These are phyloP conservation scores for Discostella stelligeroides DNA, from an alignment of 108 stramenopile genomes.

Conservation along the genomic window DNA sequence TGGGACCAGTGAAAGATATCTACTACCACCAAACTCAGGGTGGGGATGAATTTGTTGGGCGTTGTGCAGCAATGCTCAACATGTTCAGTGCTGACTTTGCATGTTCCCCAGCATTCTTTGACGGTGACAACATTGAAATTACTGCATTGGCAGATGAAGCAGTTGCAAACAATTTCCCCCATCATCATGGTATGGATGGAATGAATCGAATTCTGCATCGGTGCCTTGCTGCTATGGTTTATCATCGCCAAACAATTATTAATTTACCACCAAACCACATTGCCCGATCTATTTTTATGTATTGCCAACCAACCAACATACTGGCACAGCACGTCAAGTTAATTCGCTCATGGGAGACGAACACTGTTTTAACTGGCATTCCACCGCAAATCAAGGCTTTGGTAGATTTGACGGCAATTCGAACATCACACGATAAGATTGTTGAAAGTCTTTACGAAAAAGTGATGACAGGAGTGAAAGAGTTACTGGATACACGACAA, in stretches of 20 bases:
- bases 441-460: background rate
- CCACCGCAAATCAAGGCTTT: constrained; percentile 3
- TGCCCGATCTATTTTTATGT: background rate
- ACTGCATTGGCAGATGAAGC: background rate
- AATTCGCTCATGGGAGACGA: constrained; percentile 2
- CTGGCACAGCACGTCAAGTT: background rate
- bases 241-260: background rate
- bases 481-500: background rate
- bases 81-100: background rate
- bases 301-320: background rate
- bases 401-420: background rate
- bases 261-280: background rate
- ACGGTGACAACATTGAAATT: constrained; percentile 1
- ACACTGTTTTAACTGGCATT: background rate
- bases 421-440: background rate
- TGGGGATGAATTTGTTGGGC: background rate
- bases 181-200: constrained; percentile 3
- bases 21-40: background rate
- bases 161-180: background rate
- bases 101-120: background rate
- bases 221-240: constrained; percentile 1
- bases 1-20: constrained; percentile 3
- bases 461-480: background rate
- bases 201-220: background rate
- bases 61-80: background rate